Evolutionary conservation across 495 filamentous ascomycete species (phyloP).

Genomic region (Tuber microsphaerosporum): DNA sequence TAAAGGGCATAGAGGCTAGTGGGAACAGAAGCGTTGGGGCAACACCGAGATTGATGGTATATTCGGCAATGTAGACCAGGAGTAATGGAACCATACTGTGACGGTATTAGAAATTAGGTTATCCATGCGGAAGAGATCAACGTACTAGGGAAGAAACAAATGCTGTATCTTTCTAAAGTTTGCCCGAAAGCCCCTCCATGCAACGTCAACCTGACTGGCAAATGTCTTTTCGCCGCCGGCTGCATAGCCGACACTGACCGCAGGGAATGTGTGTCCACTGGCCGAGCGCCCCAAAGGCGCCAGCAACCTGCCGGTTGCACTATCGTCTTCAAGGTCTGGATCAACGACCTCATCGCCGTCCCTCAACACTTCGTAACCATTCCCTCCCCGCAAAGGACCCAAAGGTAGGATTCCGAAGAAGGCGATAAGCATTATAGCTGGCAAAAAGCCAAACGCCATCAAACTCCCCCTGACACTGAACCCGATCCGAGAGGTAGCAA

Average conservation of each 20-base stretch:
- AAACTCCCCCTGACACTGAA: conserved; percentile 64
- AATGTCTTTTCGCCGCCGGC: conserved; percentile 18
- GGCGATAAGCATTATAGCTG: conserved; percentile 70
- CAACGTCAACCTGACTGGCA: conserved; percentile 8
- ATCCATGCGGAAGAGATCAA: conserved; percentile 29
- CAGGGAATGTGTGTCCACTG: conserved; percentile 25
- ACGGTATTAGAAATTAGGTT: conserved; percentile 6
- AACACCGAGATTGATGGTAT: conserved; percentile 92
- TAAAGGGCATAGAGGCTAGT: conserved; percentile 64
- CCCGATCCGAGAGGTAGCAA: conserved; percentile 70
- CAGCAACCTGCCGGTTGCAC: conserved; percentile 36
- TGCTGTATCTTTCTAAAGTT: conserved; percentile 51
- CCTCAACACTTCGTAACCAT: conserved; percentile 41
- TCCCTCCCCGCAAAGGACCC: conserved; percentile 49
- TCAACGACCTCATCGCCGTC: conserved; percentile 47
- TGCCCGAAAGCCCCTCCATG: conserved; percentile 43
- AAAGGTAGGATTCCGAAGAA: conserved; percentile 76
- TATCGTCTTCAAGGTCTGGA: conserved; percentile 45
- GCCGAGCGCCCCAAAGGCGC: conserved; percentile 20
- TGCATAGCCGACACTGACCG: conserved; percentile 16
- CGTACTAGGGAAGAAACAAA: conserved; percentile 64
- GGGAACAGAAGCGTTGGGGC: conserved; percentile 85
- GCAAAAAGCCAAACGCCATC: conserved; percentile 67
- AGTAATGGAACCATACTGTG: conserved; percentile 79
- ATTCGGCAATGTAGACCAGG: conserved; percentile 90